Base-by-base conservation (phyloP, 2,329 filamentous ascomycete genomes). In the Sphaerostilbella broomeana region DNA sequence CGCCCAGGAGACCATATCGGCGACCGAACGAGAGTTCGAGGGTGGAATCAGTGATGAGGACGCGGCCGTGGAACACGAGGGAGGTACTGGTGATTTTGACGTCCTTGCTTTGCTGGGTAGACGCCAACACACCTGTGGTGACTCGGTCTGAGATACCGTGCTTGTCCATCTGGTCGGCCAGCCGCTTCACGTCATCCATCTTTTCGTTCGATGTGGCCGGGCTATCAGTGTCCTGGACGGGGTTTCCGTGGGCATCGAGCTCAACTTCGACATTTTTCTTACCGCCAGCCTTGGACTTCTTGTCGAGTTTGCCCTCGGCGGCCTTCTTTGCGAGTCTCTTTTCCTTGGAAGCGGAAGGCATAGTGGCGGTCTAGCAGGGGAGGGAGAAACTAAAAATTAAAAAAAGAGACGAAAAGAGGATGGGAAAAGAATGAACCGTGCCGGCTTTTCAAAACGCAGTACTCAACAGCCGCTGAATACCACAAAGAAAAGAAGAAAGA, bases 61-160 rank as follows among this genome's bases (percentile, higher is more conserved):
- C 92, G 55, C 85, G 87, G 56, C 94, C 92, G 75, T 98, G 94
- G 79, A 98, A 98, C 49, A 95, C 90, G 53, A 98, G 73, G 48
- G 85, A 94, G 57, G 81, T 78, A 40, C 88, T 95, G 51, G 83
- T 94, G 63, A 98, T 92, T 75, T 98, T 98, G 65, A 95, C 87
- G 67, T 98, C 92, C 67, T 86, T 84, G 70, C 85, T 94, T 52
- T 85, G 74, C 48, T 77, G 67, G 48, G 90, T 79, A 30, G 92
- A 98, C 25, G 89, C 75, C 47, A 98, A 73, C 41, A 98, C 92
- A 77, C 92, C 92, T 45, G 92, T 98, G 46, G 94, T 98, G 64
- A 98, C 92, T 65, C 92, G 85, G 68, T 98, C 92, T 11, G 92
- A 97, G 50, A 98, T 75, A 58, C 92, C 92, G 62, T 94, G 79